These are phyloP conservation scores for Xylariales sp. DNA, from an alignment of 2,329 filamentous ascomycete genomes.

Conservation along the genomic window DNA sequence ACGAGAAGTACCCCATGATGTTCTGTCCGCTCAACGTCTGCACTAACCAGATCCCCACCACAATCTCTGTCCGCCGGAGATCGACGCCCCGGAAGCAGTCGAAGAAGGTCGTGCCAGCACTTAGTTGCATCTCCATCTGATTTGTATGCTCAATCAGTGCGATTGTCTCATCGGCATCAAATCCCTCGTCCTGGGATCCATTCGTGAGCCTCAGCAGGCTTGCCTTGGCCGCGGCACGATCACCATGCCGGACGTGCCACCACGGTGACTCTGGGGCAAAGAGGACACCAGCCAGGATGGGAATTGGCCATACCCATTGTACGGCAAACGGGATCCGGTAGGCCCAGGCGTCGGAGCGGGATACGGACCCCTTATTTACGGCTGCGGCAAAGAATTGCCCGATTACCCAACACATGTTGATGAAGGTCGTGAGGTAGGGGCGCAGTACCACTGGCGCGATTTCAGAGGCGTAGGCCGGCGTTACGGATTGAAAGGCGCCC, in stretches of 20 bases:
- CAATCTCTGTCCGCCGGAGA: conserved; percentile 49
- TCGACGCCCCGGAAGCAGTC: conserved; percentile 51
- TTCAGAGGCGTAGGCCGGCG: conserved; percentile 50
- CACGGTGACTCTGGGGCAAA: conserved; percentile 49
- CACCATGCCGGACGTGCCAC: conserved; percentile 44
- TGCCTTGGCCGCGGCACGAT: conserved; percentile 33
- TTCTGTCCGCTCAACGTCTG: conserved; percentile 44
- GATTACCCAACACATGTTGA: conserved; percentile 54
- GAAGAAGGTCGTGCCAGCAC: conserved; percentile 38
- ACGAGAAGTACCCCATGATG: conserved; percentile 45
- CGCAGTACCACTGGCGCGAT: conserved; percentile 43
- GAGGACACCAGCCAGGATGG: conserved; percentile 37
- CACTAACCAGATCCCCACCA: conserved; percentile 43
- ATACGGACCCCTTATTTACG: conserved; percentile 39
- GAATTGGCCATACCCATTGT: conserved; percentile 49
- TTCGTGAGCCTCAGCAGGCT: conserved; percentile 38
- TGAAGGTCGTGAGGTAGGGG: conserved; percentile 48
- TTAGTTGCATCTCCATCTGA: conserved; percentile 39
- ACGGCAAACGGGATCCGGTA: conserved; percentile 47
- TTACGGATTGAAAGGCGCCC: conserved; percentile 48
- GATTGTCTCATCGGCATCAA: conserved; percentile 42
- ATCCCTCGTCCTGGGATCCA: conserved; percentile 27
- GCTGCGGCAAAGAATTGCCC: conserved; percentile 48
- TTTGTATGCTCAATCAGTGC: conserved; percentile 53
- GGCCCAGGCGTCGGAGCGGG: conserved; percentile 38